These are phyloP conservation scores for Tetradesmus obliquus DNA, from an alignment of 139 green algal species.

Conservation along the genomic window DNA sequence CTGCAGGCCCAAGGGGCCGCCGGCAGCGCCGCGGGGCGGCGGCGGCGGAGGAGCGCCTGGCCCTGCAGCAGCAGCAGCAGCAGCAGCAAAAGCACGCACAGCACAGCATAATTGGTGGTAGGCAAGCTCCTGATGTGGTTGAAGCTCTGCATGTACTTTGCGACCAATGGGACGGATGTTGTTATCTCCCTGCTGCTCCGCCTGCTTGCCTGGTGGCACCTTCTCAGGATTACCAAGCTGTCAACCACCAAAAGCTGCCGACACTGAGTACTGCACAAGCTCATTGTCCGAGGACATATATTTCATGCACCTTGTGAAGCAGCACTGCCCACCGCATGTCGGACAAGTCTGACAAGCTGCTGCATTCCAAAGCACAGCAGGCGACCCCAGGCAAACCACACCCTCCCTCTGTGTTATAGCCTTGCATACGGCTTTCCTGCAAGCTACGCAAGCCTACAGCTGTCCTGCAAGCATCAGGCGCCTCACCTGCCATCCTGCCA, in stretches of 20 bases:
- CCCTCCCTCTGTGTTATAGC: neutral
- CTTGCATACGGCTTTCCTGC: neutral
- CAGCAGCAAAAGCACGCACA: neutral
- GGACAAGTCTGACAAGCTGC: neutral
- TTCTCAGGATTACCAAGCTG: too few species aligned
- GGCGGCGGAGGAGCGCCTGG: conserved; percentile 1
- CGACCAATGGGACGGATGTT: too few species aligned
- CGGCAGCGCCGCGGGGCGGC: neutral
- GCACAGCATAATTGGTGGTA: neutral
- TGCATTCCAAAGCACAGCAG: neutral
- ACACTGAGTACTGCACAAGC: too few species aligned
- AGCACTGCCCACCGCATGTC: neutral
- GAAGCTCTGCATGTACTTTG: too few species aligned
- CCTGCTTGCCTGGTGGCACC: too few species aligned
- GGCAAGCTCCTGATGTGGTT: neutral
- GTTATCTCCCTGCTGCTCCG: too few species aligned
- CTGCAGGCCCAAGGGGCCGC: conserved; percentile 20
- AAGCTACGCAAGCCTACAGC: neutral
- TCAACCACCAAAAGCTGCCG: too few species aligned
- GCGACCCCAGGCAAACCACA: neutral
- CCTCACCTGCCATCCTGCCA: conserved; percentile 18
- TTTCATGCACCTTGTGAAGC: too few species aligned
- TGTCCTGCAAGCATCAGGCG: neutral
- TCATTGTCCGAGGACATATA: too few species aligned
- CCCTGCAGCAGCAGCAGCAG: conserved; percentile 14